Conservation (phyloP, 768 basidiomycete species). For the Pulveroboletus sp. region DNA sequence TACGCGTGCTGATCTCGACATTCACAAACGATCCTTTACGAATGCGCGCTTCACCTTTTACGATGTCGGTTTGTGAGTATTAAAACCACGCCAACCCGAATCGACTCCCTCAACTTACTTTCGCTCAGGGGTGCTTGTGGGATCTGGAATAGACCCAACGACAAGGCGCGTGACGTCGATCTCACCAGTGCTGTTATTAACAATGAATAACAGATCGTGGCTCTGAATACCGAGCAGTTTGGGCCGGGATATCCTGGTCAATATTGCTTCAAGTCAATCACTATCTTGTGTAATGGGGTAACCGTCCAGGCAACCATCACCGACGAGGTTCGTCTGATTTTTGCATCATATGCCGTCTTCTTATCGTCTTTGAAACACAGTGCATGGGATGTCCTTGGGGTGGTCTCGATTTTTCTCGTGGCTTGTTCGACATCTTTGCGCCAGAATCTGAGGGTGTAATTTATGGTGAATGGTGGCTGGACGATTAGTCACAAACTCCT, state of each 20-base stretch:
- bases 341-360: not conserved
- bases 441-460: slow-evolving; percentile 46
- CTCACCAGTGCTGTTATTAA: not conserved
- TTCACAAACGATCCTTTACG: slow-evolving; percentile 32
- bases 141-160: slow-evolving; percentile 28
- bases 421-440: slow-evolving; percentile 60
- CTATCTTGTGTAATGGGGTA: slow-evolving; percentile 53
- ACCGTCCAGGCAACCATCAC: slow-evolving; percentile 48
- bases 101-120: not conserved
- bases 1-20: slow-evolving; percentile 33
- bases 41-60: slow-evolving; percentile 49
- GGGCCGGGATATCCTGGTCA: slow-evolving; percentile 57
- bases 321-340: slow-evolving; percentile 47
- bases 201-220: slow-evolving; percentile 19
- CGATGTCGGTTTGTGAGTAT: slow-evolving; percentile 44
- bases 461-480: slow-evolving; percentile 55
- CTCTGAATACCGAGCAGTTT: slow-evolving; percentile 39
- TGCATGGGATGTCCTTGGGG: slow-evolving; percentile 62
- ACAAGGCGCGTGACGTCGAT: slow-evolving; percentile 18
- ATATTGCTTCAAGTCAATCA: slow-evolving; percentile 60
- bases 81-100: not conserved
- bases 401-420: slow-evolving; percentile 65
- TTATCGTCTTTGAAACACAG: slow-evolving; percentile 27
- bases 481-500: slow-evolving; percentile 18
- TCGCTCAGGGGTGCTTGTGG: slow-evolving; percentile 53